phyloP scores from a whole-genome alignment of 2,329 filamentous ascomycete species.

The Diaporthe velutina region DNA sequence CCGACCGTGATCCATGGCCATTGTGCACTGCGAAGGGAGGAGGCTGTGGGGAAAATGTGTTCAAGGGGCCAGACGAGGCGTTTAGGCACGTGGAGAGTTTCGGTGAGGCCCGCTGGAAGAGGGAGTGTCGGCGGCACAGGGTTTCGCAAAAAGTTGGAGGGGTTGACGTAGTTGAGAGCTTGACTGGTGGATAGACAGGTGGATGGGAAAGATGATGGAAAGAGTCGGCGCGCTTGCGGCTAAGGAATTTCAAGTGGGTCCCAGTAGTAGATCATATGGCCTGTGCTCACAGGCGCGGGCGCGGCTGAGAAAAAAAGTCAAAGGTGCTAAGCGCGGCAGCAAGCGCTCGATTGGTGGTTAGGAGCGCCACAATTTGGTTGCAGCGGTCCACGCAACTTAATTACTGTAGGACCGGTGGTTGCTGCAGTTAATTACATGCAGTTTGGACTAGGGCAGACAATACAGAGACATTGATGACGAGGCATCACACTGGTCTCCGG shows the following conservation, averaged over 20 bases:
- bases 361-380: neutral
- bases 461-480: no score
- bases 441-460: no score
- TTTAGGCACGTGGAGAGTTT: neutral
- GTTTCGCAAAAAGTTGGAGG: neutral
- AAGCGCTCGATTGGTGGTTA: neutral
- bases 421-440: no score
- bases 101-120: neutral
- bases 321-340: constrained; percentile 9
- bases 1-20: constrained; percentile 89
- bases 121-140: neutral
- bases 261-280: neutral
- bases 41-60: neutral
- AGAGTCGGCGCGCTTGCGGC: constrained; percentile 29
- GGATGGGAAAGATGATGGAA: constrained; percentile 17
- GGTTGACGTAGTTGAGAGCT: constrained; percentile 9
- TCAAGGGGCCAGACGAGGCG: neutral
- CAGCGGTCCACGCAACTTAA: neutral
- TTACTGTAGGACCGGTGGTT: no score
- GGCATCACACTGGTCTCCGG: no score
- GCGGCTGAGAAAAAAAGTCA: constrained; percentile 2
- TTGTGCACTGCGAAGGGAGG: neutral
- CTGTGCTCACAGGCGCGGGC: neutral
- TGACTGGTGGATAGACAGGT: constrained; percentile 2
- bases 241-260: constrained; percentile 32